A percentile compares a stretch with the other conserved stretches of the same genome.
Conservation (phyloP, 768 basidiomycete species). For the Albatrellus ellisii region DNA sequence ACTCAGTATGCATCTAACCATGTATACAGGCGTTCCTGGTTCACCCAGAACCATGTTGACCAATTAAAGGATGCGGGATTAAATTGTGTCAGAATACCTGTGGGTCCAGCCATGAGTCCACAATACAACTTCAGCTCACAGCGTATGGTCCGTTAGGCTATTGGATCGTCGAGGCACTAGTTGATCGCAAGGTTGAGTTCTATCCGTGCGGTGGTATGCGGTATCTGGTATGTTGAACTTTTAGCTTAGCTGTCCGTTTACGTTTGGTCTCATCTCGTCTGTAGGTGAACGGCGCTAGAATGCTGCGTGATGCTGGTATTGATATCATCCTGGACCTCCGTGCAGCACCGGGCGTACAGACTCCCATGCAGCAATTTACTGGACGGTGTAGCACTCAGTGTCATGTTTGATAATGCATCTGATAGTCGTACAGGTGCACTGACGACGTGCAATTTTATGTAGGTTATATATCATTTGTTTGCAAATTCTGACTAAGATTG, state of each 20-base stretch:
- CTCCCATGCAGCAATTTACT: constrained; percentile 48
- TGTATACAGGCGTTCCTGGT: constrained; percentile 49
- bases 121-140: background rate
- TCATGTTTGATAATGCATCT: background rate
- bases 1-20: background rate
- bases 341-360: constrained; percentile 58
- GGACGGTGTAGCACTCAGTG: constrained; percentile 32
- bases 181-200: constrained; percentile 43
- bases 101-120: constrained; percentile 19
- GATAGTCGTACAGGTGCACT: constrained; percentile 58
- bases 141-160: constrained; percentile 46
- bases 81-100: constrained; percentile 70
- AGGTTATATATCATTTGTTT: constrained; percentile 10
- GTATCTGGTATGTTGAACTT: constrained; percentile 35
- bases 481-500: background rate
- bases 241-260: background rate
- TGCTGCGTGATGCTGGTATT: constrained; percentile 51
- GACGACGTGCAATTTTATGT: constrained; percentile 63
- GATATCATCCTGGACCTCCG: constrained; percentile 57
- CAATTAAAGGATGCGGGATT: constrained; percentile 40
- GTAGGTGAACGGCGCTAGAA: constrained; percentile 49
- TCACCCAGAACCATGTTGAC: constrained; percentile 47
- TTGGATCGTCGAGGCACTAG: constrained; percentile 69
- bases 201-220: constrained; percentile 59
- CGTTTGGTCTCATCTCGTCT: background rate